Evolutionary conservation across 768 basidiomycete species (phyloP), one percentile per base, ranked within the genome.

Genomic region (Trametes maxima): DNA sequence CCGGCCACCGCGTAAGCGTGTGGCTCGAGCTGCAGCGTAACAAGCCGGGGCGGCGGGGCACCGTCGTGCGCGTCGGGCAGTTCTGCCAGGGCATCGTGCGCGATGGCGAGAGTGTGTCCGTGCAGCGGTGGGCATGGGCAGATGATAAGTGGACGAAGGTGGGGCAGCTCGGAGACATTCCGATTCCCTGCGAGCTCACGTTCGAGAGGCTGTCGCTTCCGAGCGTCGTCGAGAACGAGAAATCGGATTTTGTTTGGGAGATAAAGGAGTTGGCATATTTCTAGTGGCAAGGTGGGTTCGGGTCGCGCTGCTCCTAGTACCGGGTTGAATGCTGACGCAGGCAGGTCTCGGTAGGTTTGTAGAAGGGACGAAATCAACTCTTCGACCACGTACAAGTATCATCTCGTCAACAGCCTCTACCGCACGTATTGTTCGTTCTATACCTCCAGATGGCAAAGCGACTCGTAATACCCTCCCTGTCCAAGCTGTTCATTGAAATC

Each of bases 11-110:
- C 14, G 36, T 44, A 12, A 28, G 43, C 17, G 53, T 63, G 19
- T 37, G 47, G 45, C 33, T 63, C 4, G 57, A 59, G 36, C 13
- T 54, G 36, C 54, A 28, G 22, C 12, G 19, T 3, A 28, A n/a
- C 19, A 35, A 13, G 22, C 3, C 22, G n/a, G 39, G n/a, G 17
- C 25, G 39, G 24, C 46, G 57, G 1, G 57, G 57, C 21, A 21
- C 46, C 21, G 22, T 65, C 12, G 56, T 57, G 8, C 50, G 64
- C 6, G 56, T 65, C 8, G 64, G 64, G 10, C 59, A 61, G 40
- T 54, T 37, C 21, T 47, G 50, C 10, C 64, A 65, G 33, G 59
- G 59, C 5, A 53, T 65, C 19, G 49, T 65, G 16, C 45, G 56
- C 35, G 58, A 57, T 19, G 64, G 56, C 1, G 22, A 16, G 17